phyloP scores from a whole-genome alignment of 2,329 filamentous ascomycete genomes.

The Dothiorella sarmentorum region DNA sequence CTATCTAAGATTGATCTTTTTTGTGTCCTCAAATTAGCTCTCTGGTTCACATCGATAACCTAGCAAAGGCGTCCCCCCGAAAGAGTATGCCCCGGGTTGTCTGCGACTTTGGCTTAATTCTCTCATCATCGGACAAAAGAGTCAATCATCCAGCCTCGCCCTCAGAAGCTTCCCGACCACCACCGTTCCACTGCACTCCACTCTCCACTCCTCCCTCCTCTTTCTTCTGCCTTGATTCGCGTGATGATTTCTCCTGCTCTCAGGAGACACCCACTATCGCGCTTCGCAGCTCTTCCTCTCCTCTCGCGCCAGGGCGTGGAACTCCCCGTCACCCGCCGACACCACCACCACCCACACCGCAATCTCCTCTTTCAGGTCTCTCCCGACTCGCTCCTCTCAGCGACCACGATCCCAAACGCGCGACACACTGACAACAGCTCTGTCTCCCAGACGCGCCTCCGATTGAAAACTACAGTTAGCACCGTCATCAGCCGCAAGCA shows the following conservation, averaged over 20 bases:
- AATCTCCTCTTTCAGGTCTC: background rate
- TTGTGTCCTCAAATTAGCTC: slow-evolving; percentile 19
- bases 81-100: slow-evolving; percentile 1
- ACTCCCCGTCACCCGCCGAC: too few relatives aligned
- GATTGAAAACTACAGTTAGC: slow-evolving; percentile 19
- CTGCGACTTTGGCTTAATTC: slow-evolving; percentile 18
- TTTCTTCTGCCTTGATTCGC: background rate
- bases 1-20: background rate
- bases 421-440: background rate
- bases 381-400: background rate
- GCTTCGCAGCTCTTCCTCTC: background rate
- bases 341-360: background rate
- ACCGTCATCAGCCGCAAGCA: slow-evolving; percentile 1
- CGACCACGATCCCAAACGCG: background rate
- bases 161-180: background rate
- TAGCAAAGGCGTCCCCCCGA: background rate
- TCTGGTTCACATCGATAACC: slow-evolving; percentile 19
- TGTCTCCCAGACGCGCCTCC: slow-evolving; percentile 4
- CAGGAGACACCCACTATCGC: background rate
- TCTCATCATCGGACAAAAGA: slow-evolving; percentile 15
- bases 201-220: background rate
- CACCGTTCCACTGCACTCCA: too few relatives aligned
- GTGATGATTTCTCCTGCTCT: background rate
- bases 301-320: too few relatives aligned
- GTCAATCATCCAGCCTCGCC: background rate